Evolutionary conservation across 768 basidiomycete species (phyloP).

Genomic region (Pleurotus djamor): DNA sequence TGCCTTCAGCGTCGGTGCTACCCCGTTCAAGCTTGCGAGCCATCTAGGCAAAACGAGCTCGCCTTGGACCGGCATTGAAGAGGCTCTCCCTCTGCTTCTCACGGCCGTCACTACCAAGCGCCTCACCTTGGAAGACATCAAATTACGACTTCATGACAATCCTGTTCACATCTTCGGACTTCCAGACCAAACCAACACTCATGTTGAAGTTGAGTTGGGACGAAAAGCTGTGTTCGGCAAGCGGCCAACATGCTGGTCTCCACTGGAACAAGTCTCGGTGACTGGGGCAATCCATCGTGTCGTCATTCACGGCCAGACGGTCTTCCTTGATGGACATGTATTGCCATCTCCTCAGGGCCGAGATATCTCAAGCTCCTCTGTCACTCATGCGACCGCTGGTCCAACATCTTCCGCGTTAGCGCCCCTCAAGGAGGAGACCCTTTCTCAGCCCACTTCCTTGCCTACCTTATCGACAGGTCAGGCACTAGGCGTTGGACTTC

Average conservation of each 20-base stretch:
- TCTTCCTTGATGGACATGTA: slow-evolving; percentile 82
- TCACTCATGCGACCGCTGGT: slow-evolving; percentile 34
- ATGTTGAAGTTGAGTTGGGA: slow-evolving; percentile 90
- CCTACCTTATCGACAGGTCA: slow-evolving; percentile 17
- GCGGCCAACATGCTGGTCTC: slow-evolving; percentile 72
- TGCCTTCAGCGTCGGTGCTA: slow-evolving; percentile 85
- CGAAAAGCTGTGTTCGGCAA: slow-evolving; percentile 59
- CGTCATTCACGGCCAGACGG: slow-evolving; percentile 84
- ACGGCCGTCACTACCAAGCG: slow-evolving; percentile 80
- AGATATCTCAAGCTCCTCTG: slow-evolving; percentile 66
- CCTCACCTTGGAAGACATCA: slow-evolving; percentile 81
- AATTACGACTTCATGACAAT: slow-evolving; percentile 84
- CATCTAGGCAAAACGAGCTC: slow-evolving; percentile 61
- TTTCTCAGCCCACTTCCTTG: slow-evolving; percentile 17
- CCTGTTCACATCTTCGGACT: slow-evolving; percentile 90
- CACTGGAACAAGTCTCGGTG: slow-evolving; percentile 60
- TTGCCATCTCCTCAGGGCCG: slow-evolving; percentile 59
- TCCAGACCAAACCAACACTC: slow-evolving; percentile 82
- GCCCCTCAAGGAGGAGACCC: slow-evolving; percentile 1
- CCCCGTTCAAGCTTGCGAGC: slow-evolving; percentile 73
- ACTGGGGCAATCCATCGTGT: slow-evolving; percentile 87
- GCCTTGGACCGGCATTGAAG: slow-evolving; percentile 79
- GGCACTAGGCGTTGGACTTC: slow-evolving; percentile 23
- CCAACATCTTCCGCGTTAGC: neutral
- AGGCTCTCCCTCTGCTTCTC: slow-evolving; percentile 84